phyloP scores from a whole-genome alignment of 2,329 filamentous ascomycete species.

The Colletotrichum salicis region DNA sequence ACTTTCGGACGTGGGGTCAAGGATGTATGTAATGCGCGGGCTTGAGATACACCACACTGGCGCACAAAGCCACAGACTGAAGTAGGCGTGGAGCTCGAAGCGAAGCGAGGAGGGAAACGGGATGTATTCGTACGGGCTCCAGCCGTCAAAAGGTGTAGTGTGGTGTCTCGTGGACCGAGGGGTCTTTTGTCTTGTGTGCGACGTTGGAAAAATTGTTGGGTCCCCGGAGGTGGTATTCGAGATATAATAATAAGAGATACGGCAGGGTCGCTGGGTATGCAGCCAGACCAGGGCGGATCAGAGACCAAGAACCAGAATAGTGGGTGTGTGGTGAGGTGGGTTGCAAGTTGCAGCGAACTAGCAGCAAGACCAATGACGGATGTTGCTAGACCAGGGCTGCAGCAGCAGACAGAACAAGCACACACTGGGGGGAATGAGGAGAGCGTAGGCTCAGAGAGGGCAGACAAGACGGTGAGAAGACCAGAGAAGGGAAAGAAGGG shows the following conservation, averaged over 20 bases:
- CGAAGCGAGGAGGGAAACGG: conserved; percentile 16
- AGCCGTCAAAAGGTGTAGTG: conserved; percentile 27
- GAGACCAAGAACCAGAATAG: conserved; percentile 21
- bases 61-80: conserved; percentile 13
- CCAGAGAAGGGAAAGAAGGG: conserved; percentile 19
- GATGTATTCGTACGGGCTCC: conserved; percentile 25
- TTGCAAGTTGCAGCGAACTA: conserved; percentile 20
- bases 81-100: conserved; percentile 29
- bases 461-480: conserved; percentile 23
- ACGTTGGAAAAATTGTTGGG: conserved; percentile 12
- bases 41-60: conserved; percentile 27
- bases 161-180: conserved; percentile 27
- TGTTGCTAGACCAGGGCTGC: conserved; percentile 6
- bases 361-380: conserved; percentile 4
- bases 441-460: background rate
- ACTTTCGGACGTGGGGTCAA: conserved; percentile 15
- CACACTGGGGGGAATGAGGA: background rate
- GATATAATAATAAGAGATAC: conserved; percentile 30
- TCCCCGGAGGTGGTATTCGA: conserved; percentile 26
- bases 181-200: conserved; percentile 11
- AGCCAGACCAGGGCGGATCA: conserved; percentile 33
- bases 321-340: conserved; percentile 10
- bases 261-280: conserved; percentile 27
- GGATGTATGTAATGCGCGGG: conserved; percentile 26
- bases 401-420: background rate